A percentile compares a stretch with the other conserved stretches of the same genome.
Evolutionary conservation across 805 yeast species (phyloP).

Genomic region (Candida dajiaensis): DNA sequence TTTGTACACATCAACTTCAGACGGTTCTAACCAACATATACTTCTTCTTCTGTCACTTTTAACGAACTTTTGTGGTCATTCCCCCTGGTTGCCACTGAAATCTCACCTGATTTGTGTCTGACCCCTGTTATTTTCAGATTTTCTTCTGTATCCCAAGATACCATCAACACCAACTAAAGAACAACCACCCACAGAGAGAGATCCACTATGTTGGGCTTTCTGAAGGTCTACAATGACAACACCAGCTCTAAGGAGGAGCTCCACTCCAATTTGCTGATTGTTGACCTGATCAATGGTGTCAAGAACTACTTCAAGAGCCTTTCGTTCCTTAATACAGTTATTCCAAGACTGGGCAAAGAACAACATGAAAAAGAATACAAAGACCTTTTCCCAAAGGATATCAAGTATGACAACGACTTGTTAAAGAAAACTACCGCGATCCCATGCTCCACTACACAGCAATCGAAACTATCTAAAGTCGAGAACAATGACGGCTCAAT

Average conservation of each 20-base stretch:
- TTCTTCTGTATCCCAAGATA: background rate
- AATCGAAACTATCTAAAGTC: conserved; percentile 44
- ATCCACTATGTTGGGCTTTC: conserved; percentile 6
- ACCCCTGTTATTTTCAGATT: background rate
- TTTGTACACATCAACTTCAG: no score
- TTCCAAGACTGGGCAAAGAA: conserved; percentile 6
- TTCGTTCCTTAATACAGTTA: conserved; percentile 12
- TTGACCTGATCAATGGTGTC: conserved; percentile 3
- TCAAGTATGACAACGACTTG: conserved; percentile 10
- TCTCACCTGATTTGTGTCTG: background rate
- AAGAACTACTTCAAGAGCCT: conserved; percentile 11
- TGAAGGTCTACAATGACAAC: conserved; percentile 6
- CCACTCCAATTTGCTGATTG: background rate
- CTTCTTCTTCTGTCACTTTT: no score
- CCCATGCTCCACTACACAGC: conserved; percentile 41
- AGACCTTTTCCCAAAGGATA: conserved; percentile 18
- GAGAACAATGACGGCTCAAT: conserved; percentile 49
- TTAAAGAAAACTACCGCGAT: conserved; percentile 13
- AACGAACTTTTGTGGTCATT: background rate
- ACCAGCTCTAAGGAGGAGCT: background rate
- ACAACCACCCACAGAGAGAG: background rate
- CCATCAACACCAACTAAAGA: background rate
- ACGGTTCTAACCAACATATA: background rate
- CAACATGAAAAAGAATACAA: background rate
- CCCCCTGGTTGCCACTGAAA: background rate